Evolutionary conservation across 768 basidiomycete genomes (phyloP).

Genomic region (Tylopilus felleus): DNA sequence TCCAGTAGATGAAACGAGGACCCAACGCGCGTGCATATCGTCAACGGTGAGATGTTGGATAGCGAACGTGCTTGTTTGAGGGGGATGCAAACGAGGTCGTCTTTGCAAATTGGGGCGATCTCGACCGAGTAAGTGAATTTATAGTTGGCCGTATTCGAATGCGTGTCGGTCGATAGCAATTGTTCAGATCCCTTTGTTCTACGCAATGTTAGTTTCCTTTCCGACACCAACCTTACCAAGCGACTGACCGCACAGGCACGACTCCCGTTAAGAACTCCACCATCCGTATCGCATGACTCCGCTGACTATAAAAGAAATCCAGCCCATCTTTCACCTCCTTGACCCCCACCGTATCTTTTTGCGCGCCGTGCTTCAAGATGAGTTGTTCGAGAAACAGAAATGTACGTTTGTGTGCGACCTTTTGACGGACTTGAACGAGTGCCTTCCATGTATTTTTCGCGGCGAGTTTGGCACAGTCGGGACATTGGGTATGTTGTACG

Average conservation of each 20-base stretch:
- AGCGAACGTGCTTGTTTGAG: conserved; percentile 75
- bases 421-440: conserved; percentile 97
- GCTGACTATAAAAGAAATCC: conserved; percentile 93
- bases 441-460: conserved; percentile 99
- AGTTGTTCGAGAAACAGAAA: conserved; percentile 97
- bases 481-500: conserved; percentile 92
- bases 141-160: conserved; percentile 90
- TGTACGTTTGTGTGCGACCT: conserved; percentile 96
- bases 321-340: conserved; percentile 93
- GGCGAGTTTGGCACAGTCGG: conserved; percentile 88
- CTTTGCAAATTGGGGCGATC: conserved; percentile 95
- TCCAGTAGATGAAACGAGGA: conserved; percentile 91
- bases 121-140: conserved; percentile 98
- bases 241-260: conserved; percentile 77
- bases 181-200: conserved; percentile 95
- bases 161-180: conserved; percentile 88
- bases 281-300: conserved; percentile 95
- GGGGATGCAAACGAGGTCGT: conserved; percentile 92
- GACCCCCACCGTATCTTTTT: conserved; percentile 92
- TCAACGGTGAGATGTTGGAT: conserved; percentile 86
- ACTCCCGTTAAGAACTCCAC: conserved; percentile 87
- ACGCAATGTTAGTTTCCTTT: neutral
- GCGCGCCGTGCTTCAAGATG: conserved; percentile 93
- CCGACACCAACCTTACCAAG: neutral
- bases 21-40: conserved; percentile 87